A percentile compares a stretch with the other conserved stretches of the same genome.
phyloP scores from a whole-genome alignment of 2,329 filamentous ascomycete genomes.

The Ophioceras dolichostomum region DNA sequence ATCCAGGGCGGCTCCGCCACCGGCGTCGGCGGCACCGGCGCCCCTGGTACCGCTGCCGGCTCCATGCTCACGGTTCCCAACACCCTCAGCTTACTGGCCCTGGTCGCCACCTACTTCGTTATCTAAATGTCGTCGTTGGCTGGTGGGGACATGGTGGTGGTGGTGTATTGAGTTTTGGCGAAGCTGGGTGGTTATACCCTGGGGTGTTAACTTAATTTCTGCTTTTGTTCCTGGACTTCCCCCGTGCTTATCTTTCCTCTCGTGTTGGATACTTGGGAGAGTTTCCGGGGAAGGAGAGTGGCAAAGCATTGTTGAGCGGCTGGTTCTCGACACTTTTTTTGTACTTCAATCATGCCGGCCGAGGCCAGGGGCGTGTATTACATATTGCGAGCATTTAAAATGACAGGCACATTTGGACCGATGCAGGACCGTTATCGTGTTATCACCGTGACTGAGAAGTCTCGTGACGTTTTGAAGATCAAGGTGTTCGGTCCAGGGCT shows the following conservation, averaged over 20 bases:
- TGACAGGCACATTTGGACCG: background rate
- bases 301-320: no score
- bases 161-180: no score
- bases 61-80: constrained; percentile 23
- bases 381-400: constrained; percentile 1
- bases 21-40: constrained; percentile 7
- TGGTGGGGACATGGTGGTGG: background rate
- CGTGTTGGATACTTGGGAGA: no score
- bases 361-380: background rate
- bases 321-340: constrained; percentile 1
- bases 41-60: constrained; percentile 7
- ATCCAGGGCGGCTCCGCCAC: constrained; percentile 6
- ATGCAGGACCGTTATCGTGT: no score
- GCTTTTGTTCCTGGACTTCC: background rate
- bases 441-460: no score
- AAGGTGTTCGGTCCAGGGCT: no score
- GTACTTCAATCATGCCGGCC: background rate
- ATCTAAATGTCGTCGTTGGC: constrained; percentile 15
- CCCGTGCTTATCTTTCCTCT: no score
- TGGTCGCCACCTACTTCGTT: constrained; percentile 28
- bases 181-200: background rate
- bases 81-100: constrained; percentile 26
- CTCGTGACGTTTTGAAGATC: no score
- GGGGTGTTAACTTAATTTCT: background rate
- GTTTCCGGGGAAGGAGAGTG: no score